Conservation (phyloP, 2,329 filamentous ascomycete species). For the Botryotinia convoluta region DNA sequence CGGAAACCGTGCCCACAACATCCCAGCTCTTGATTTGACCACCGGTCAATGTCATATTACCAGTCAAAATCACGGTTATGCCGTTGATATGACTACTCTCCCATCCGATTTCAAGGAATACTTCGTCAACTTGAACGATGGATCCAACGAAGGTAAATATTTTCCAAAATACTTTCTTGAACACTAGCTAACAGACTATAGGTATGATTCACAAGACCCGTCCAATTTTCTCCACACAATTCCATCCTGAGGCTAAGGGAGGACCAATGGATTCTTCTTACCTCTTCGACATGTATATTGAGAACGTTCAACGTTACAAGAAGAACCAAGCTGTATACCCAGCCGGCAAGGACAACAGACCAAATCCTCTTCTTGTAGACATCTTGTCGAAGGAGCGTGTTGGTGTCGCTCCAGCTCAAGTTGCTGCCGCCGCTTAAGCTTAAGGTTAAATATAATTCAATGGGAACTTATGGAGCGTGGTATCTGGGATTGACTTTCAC, state of each 20-base stretch:
- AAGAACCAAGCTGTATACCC: slow-evolving; percentile 68
- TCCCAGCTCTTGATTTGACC: slow-evolving; percentile 88
- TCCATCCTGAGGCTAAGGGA: slow-evolving; percentile 97
- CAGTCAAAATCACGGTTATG: slow-evolving; percentile 97
- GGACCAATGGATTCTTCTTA: slow-evolving; percentile 94
- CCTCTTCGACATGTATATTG: slow-evolving; percentile 93
- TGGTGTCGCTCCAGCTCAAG: slow-evolving; percentile 56
- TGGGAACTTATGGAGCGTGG: slow-evolving; percentile 6
- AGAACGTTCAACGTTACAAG: slow-evolving; percentile 89
- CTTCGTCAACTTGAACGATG: slow-evolving; percentile 97
- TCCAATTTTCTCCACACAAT: slow-evolving; percentile 97
- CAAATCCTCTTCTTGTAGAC: slow-evolving; percentile 84
- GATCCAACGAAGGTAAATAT: slow-evolving; percentile 78
- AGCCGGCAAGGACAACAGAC: slow-evolving; percentile 77
- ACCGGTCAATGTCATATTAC: slow-evolving; percentile 98
- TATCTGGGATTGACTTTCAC: neutral
- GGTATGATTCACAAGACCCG: slow-evolving; percentile 92
- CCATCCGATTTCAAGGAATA: slow-evolving; percentile 92
- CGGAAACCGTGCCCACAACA: slow-evolving; percentile 98
- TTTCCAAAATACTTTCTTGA: neutral
- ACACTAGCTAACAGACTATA: slow-evolving; percentile 31
- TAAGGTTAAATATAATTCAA: neutral
- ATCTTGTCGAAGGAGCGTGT: slow-evolving; percentile 92
- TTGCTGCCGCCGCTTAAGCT: slow-evolving; percentile 27
- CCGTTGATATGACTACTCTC: slow-evolving; percentile 81